Evolutionary conservation across 768 basidiomycete species (phyloP), one percentile per base, ranked within the genome.

Genomic region (Phaeotremella fagi): DNA sequence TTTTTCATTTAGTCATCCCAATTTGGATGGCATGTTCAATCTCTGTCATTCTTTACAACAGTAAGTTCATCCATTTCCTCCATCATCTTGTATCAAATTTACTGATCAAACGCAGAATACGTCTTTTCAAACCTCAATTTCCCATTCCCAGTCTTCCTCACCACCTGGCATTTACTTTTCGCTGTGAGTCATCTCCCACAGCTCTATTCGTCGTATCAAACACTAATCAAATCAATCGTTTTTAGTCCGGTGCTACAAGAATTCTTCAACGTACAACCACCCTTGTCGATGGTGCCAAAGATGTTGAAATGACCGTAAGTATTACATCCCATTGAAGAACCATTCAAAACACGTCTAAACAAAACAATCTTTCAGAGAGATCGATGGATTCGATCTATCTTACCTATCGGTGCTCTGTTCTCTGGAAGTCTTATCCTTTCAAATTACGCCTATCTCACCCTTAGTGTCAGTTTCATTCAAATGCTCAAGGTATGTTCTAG

Each of bases 41-140:
- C 23, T 72, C 83, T 6, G 92, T 97, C 71, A 97, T 97, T 77
- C 83, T 95, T 54, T 95, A 97, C 82, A 95, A 95, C 82, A 94
- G 65, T 67, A 36, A 45, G 90, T 75, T 84, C 84, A 66, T 76
- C 88, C 63, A 90, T n/a, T 25, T 24, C 20, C 22, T 23, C 6
- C 23, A 41, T 37, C n/a, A 24, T 14, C 7, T 18, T 12, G 22
- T 42, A 38, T 38, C 45, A 18, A 43, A 36, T 41, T 26, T 22
- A 22, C 20, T n/a, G n/a, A 24, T 24, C 23, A 22, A 28, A n/a
- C 6, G 1, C 49, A 73, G 66, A 71, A 57, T 74, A 70, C 63
- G 55, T 76, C 60, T 71, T 74, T 45, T 54, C 64, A 42, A 59
- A 81, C 41, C 82, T 87, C 67, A 75, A 83, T 55, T 95, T 95